phyloP scores from a whole-genome alignment of 2,329 filamentous ascomycete genomes.

The Botrytis tulipae region DNA sequence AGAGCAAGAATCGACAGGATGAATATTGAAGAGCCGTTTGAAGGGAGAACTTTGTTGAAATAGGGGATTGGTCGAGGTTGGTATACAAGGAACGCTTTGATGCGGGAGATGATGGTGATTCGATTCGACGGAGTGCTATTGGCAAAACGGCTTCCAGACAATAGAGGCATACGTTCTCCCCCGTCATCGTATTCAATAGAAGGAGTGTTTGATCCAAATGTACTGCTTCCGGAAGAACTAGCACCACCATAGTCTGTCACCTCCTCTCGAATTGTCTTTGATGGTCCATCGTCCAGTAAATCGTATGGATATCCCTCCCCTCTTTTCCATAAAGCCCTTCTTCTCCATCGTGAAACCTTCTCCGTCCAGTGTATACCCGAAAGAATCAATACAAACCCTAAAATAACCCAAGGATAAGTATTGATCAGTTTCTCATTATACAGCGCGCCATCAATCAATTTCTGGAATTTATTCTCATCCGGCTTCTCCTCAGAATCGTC shows the following conservation, averaged over 20 bases:
- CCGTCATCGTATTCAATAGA: conserved; percentile 22
- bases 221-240: conserved; percentile 33
- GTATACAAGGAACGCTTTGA: conserved; percentile 46
- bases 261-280: conserved; percentile 23
- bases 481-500: neutral
- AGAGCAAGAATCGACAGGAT: conserved; percentile 51
- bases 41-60: conserved; percentile 55
- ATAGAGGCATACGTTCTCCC: conserved; percentile 32
- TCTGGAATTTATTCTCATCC: neutral
- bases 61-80: conserved; percentile 58
- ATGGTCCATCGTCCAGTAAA: conserved; percentile 20
- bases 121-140: conserved; percentile 7
- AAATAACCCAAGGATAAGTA: conserved; percentile 12
- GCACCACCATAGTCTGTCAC: conserved; percentile 20
- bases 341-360: conserved; percentile 29
- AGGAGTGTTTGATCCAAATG: conserved; percentile 26
- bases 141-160: conserved; percentile 18
- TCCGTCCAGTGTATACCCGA: conserved; percentile 30
- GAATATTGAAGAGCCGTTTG: conserved; percentile 54
- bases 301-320: conserved; percentile 17
- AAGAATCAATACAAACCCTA: conserved; percentile 14
- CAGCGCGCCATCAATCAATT: conserved; percentile 12
- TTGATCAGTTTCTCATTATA: conserved; percentile 9
- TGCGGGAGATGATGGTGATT: conserved; percentile 23
- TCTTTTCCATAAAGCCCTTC: conserved; percentile 21